Evolutionary conservation across 805 yeast genomes (phyloP).

Genomic region (Dipodascus geniculatus): DNA sequence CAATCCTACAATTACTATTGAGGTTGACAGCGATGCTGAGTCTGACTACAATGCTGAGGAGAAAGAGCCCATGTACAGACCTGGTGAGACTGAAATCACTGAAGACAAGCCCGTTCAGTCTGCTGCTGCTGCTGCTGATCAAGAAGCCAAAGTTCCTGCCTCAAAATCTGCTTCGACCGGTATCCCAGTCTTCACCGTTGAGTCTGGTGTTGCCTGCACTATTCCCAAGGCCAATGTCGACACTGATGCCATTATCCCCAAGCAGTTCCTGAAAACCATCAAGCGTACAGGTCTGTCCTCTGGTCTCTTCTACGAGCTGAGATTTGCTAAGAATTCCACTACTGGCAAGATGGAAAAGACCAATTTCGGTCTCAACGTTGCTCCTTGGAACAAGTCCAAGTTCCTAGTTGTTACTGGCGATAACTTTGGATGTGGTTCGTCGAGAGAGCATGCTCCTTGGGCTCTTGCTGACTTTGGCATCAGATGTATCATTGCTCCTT

Average conservation of each 20-base stretch:
- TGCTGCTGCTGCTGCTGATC: slow-evolving; percentile 34
- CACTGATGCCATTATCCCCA: slow-evolving; percentile 97
- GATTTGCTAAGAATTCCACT: slow-evolving; percentile 48
- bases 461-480: slow-evolving; percentile 97
- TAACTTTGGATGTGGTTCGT: slow-evolving; percentile 98
- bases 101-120: slow-evolving; percentile 53
- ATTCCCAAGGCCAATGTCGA: slow-evolving; percentile 91
- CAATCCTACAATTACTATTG: slow-evolving; percentile 26
- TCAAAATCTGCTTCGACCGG: slow-evolving; percentile 33
- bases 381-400: slow-evolving; percentile 69
- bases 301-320: slow-evolving; percentile 86
- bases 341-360: slow-evolving; percentile 54
- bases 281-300: slow-evolving; percentile 86
- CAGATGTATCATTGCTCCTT: slow-evolving; percentile 90
- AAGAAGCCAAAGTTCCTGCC: slow-evolving; percentile 21
- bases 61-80: slow-evolving; percentile 46
- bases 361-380: slow-evolving; percentile 83
- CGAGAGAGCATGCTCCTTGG: slow-evolving; percentile 99
- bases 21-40: slow-evolving; percentile 14
- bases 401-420: slow-evolving; percentile 88
- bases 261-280: slow-evolving; percentile 94
- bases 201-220: slow-evolving; percentile 88
- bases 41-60: slow-evolving; percentile 46
- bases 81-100: slow-evolving; percentile 30
- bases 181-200: slow-evolving; percentile 61